Evolutionary conservation across 2,329 filamentous ascomycete species (phyloP).

Genomic region (Rhynchosporium agropyri): DNA sequence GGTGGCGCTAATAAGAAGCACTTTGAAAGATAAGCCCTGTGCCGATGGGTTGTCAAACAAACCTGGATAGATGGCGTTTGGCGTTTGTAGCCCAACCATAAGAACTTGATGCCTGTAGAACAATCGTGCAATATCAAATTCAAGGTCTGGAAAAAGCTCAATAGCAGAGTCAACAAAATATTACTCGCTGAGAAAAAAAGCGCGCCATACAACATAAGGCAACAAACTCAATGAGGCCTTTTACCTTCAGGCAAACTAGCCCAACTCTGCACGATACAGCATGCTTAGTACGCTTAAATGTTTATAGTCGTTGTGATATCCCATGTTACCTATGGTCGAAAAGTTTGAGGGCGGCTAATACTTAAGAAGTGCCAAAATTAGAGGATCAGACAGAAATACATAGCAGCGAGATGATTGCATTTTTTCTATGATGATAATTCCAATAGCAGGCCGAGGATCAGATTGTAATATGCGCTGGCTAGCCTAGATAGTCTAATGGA

Average conservation of each 20-base stretch:
- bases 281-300: neutral
- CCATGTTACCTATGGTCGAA: neutral
- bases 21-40: conserved; percentile 4
- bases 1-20: conserved; percentile 9
- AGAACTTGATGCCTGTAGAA: no score
- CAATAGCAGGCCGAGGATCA: conserved; percentile 20
- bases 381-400: neutral
- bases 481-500: conserved; percentile 31
- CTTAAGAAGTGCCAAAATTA: neutral
- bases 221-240: neutral
- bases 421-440: conserved; percentile 22
- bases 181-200: neutral
- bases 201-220: neutral
- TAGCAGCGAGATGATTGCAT: neutral
- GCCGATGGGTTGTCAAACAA: neutral
- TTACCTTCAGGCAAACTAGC: neutral
- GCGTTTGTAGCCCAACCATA: no score
- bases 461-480: neutral
- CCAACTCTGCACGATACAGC: neutral
- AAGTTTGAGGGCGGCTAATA: neutral
- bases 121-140: no score
- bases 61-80: no score
- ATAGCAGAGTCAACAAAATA: no score
- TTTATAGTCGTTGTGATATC: neutral
- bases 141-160: no score